Conservation (phyloP, 768 basidiomycete species). For the Porpolomopsis calyptriformis region DNA sequence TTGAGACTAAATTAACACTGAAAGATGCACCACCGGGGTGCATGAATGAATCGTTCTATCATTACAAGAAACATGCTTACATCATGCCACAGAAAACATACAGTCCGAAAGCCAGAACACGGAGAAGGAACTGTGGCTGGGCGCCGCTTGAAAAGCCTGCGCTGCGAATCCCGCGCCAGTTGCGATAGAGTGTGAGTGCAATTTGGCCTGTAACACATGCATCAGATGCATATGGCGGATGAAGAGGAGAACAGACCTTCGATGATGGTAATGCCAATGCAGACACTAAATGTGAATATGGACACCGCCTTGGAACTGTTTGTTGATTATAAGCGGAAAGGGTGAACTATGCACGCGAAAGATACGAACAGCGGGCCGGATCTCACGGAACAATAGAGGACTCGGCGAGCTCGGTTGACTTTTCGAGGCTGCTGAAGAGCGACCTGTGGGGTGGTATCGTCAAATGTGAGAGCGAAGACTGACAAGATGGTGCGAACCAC, state of each 20-base stretch:
- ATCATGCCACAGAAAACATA: constrained; percentile 25
- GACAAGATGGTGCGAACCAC: constrained; percentile 7
- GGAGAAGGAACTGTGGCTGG: constrained; percentile 20
- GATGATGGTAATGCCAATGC: constrained; percentile 19
- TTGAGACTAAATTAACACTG: constrained; percentile 22
- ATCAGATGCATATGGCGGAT: not conserved
- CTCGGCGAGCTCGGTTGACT: constrained; percentile 16
- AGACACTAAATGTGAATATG: constrained; percentile 19
- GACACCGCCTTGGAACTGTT: constrained; percentile 16
- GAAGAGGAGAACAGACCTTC: constrained; percentile 16
- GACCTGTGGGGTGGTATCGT: constrained; percentile 9
- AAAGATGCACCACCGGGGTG: not conserved
- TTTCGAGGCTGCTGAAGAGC: constrained; percentile 17
- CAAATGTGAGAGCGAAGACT: not conserved
- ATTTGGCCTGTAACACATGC: constrained; percentile 18
- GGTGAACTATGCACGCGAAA: not conserved
- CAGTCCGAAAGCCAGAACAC: constrained; percentile 24
- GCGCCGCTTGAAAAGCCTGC: constrained; percentile 18
- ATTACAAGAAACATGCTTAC: constrained; percentile 10
- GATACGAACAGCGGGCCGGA: constrained; percentile 13
- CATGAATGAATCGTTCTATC: not conserved
- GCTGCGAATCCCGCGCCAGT: constrained; percentile 22
- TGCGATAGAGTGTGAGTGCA: constrained; percentile 20
- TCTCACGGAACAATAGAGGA: constrained; percentile 24
- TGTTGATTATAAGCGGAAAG: not conserved